These are phyloP conservation scores for Starmerella kuoi DNA, from an alignment of 805 yeast genomes.

Conservation along the genomic window DNA sequence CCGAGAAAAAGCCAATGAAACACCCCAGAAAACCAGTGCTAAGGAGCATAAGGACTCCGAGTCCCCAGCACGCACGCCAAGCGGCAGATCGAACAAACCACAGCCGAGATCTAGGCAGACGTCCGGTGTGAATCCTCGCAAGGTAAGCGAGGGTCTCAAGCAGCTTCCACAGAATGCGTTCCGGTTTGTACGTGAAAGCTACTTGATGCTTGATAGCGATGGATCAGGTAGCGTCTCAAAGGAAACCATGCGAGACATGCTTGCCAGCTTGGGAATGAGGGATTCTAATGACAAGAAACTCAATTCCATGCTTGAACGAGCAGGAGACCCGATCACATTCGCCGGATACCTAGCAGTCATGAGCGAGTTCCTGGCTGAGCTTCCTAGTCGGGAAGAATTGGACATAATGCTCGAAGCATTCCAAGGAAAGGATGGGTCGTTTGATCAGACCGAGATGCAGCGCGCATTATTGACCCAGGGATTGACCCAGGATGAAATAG, in stretches of 20 bases:
- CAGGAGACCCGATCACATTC: slow-evolving; percentile 23
- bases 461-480: slow-evolving; percentile 19
- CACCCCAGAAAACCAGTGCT: too few species aligned
- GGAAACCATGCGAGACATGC: slow-evolving; percentile 19
- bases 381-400: slow-evolving; percentile 22
- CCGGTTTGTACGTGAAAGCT: slow-evolving; percentile 23
- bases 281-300: slow-evolving; percentile 12
- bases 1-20: not conserved
- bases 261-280: slow-evolving; percentile 20
- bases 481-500: slow-evolving; percentile 16
- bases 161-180: slow-evolving; percentile 23
- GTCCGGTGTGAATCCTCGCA: slow-evolving; percentile 18
- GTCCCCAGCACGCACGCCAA: too few species aligned
- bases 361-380: slow-evolving; percentile 20
- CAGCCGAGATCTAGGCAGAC: not conserved
- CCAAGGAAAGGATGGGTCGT: slow-evolving; percentile 14
- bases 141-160: slow-evolving; percentile 22
- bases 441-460: slow-evolving; percentile 17
- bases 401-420: slow-evolving; percentile 21
- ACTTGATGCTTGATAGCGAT: slow-evolving; percentile 22
- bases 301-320: slow-evolving; percentile 20
- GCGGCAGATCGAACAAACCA: too few species aligned
- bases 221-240: slow-evolving; percentile 22
- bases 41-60: too few species aligned
- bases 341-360: slow-evolving; percentile 22